A percentile compares a stretch with the other conserved stretches of the same genome.
Conservation (phyloP, 139 green algal genomes). For the Chlorella sp. region DNA sequence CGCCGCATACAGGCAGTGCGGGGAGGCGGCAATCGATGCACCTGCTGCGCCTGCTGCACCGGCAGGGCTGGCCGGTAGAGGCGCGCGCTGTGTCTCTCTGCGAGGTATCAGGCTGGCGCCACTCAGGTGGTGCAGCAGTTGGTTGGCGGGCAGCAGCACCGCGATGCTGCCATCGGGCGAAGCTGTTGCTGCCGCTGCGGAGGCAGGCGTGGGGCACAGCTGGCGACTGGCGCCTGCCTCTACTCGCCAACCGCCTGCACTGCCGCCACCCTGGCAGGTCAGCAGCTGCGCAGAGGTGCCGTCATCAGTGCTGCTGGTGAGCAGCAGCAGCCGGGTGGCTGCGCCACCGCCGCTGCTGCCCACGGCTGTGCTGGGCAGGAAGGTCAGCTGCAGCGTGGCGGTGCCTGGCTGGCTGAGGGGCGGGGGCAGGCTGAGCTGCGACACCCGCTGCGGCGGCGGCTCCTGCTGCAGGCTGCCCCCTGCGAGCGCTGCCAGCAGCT, state of each 20-base stretch:
- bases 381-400: not conserved
- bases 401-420: not conserved
- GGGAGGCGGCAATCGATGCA: not conserved
- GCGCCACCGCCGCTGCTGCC: not conserved
- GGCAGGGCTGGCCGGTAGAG: not conserved
- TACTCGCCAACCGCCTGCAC: not conserved
- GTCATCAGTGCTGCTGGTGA: not conserved
- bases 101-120: not conserved
- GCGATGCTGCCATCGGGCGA: not conserved
- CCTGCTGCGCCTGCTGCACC: not conserved
- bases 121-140: not conserved
- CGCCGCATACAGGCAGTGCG: conserved; percentile 7
- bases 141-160: not conserved
- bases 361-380: not conserved
- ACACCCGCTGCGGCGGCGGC: not conserved
- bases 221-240: not conserved
- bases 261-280: not conserved
- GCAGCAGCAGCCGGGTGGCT: not conserved
- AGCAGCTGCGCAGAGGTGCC: not conserved
- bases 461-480: not conserved
- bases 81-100: not conserved
- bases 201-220: not conserved
- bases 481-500: not conserved
- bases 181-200: not conserved
- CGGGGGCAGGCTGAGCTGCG: not conserved